Evolutionary conservation across 2,329 filamentous ascomycete genomes (phyloP), one percentile per base, ranked within the genome.

Genomic region (Cyanodermella asteris): DNA sequence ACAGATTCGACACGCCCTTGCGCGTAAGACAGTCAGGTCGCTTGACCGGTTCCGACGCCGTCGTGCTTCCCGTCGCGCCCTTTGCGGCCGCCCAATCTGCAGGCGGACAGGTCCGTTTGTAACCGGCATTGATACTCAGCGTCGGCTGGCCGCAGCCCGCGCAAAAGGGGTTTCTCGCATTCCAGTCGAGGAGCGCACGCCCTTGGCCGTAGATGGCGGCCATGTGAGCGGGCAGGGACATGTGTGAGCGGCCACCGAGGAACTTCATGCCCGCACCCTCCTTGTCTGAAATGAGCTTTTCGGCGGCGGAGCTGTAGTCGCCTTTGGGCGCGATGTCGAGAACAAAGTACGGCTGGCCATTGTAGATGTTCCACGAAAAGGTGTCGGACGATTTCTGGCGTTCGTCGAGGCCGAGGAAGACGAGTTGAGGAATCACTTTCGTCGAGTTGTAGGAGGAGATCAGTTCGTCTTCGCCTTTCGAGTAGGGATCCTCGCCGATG

Each of bases 171-270:
- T 91, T 91, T 25, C 84, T 74, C 14, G 61, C 61, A 51, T 97
- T 94, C 87, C 87, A 97, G 53, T 94, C 87, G 18, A 90, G 57
- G 14, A 93, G 59, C 22, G 81, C 75, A 28, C 84, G 71, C 6
- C 81, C 77, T 49, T 91, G 78, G 9, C 80, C 84, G 38, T 81
- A 91, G 22, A 91, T 75, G 24, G 82, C 80, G 30, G 82, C 87
- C 87, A 27, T 14, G 13, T 24, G 14, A 13, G 28, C 21, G 10
- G 26, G 24, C 5, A 32, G 23, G 11, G 32, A 29, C 18, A 21
- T 32, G 24, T 24, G 16, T 36, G 72, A 56, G 30, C 74, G 56
- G 9, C 77, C 70, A 29, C 68, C 58, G 18, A 71, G 60, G 34
- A 91, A 77, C 0, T 56, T 54, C 12, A 71, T 42, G 1, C 72